Percentiles rank a stretch among this genome's conserved stretches.
Evolutionary conservation across 2,329 filamentous ascomycete genomes (phyloP).

Genomic region (Fusarium praegraminearum): DNA sequence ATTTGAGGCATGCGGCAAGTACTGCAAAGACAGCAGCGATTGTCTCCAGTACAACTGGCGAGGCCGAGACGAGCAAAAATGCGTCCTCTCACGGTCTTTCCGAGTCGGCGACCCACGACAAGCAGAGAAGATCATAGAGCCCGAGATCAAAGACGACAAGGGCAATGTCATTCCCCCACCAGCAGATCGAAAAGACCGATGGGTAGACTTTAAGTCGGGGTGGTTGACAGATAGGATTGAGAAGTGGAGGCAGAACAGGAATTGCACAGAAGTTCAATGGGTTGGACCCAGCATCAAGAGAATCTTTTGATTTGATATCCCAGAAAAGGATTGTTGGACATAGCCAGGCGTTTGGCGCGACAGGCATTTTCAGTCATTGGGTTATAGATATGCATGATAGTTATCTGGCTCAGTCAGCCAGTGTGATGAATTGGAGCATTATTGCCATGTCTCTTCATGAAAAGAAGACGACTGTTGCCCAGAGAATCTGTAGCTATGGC

Average conservation of each 20-base stretch:
- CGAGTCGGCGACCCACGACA: constrained; percentile 44
- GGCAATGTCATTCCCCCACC: constrained; percentile 42
- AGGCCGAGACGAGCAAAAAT: constrained; percentile 49
- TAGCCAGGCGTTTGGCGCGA: constrained; percentile 42
- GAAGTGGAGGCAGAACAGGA: constrained; percentile 44
- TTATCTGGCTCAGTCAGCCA: not conserved
- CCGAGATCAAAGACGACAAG: constrained; percentile 44
- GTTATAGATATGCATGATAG: constrained; percentile 31
- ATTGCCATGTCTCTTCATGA: not conserved
- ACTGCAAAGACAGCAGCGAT: constrained; percentile 43
- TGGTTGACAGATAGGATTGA: constrained; percentile 47
- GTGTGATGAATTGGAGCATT: not conserved
- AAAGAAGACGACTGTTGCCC: too few species aligned
- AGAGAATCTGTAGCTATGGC: too few species aligned
- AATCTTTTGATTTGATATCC: constrained; percentile 41
- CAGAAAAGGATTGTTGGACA: constrained; percentile 13
- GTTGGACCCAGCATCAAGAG: constrained; percentile 51
- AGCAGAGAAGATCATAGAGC: constrained; percentile 44
- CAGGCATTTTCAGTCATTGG: constrained; percentile 13
- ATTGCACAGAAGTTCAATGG: constrained; percentile 50
- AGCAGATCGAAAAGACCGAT: constrained; percentile 35
- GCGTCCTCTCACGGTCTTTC: constrained; percentile 48
- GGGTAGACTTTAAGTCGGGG: constrained; percentile 50
- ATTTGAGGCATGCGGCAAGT: constrained; percentile 46
- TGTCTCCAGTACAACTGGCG: constrained; percentile 52